phyloP scores from a whole-genome alignment of 345 rosid genomes.

The Leavenworthia alabamica region DNA sequence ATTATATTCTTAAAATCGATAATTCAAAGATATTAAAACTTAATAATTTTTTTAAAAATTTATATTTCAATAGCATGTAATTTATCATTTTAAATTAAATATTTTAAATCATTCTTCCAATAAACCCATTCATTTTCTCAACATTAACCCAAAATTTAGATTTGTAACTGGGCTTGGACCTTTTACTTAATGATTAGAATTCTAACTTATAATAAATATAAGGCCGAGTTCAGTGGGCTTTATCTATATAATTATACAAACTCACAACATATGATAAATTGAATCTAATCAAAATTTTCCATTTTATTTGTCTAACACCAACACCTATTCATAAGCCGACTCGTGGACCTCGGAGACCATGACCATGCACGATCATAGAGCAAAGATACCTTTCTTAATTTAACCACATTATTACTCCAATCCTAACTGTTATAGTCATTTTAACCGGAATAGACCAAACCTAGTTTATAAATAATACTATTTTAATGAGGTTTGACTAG shows the following conservation, averaged over 20 bases:
- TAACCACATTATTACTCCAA: constrained; percentile 10
- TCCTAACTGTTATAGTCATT: constrained; percentile 4
- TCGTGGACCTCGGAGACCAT: constrained; percentile 13
- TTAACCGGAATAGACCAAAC: not conserved
- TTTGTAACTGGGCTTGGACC: no score
- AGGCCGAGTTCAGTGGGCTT: not conserved
- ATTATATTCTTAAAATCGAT: no score
- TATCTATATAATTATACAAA: not conserved
- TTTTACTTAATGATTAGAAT: no score
- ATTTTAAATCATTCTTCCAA: no score
- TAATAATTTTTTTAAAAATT: no score
- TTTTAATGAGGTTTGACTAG: constrained; percentile 7
- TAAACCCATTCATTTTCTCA: no score
- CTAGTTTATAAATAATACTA: not conserved
- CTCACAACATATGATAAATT: not conserved
- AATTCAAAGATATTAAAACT: no score
- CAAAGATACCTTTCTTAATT: constrained; percentile 13
- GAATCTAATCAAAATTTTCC: not conserved
- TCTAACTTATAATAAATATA: no score
- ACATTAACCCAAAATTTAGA: no score
- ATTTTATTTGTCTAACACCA: not conserved
- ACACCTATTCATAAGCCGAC: constrained; percentile 16
- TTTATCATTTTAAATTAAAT: no score
- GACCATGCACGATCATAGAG: constrained; percentile 19
- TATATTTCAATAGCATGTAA: no score